Conservation (phyloP, 208 protist species). For the Polymyxa betae region DNA sequence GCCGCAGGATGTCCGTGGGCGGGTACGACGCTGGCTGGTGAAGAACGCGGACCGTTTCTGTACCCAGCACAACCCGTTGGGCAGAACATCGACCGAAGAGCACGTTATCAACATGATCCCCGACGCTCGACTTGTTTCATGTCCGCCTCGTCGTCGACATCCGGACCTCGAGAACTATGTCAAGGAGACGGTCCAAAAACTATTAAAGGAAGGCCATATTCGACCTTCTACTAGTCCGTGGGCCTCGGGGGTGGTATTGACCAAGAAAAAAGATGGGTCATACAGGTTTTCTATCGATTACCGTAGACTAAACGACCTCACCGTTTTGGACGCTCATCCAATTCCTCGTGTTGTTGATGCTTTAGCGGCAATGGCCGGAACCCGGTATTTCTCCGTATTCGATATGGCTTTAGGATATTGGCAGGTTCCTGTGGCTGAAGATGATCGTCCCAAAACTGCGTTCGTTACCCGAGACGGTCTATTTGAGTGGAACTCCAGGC, state of each 20-base stretch:
- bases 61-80: no score
- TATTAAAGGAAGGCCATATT: neutral
- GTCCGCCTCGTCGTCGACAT: no score
- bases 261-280: neutral
- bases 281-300: neutral
- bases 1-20: no score
- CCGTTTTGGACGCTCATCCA: neutral
- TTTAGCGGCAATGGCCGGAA: constrained; percentile 27
- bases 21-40: no score
- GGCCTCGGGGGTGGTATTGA: neutral
- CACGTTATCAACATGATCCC: no score
- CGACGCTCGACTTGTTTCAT: no score
- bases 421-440: constrained; percentile 30
- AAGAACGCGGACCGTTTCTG: no score
- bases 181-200: no score
- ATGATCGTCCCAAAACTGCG: constrained; percentile 55
- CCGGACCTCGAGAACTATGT: no score
- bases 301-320: neutral
- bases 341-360: constrained; percentile 50
- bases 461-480: constrained; percentile 49
- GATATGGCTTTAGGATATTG: constrained; percentile 54
- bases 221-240: neutral
- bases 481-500: constrained; percentile 52
- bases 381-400: neutral
- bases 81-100: no score